Evolutionary conservation across 148 eudicot genomes (phyloP), one percentile per base, ranked within the genome.

Genomic region (Cornus florida): DNA sequence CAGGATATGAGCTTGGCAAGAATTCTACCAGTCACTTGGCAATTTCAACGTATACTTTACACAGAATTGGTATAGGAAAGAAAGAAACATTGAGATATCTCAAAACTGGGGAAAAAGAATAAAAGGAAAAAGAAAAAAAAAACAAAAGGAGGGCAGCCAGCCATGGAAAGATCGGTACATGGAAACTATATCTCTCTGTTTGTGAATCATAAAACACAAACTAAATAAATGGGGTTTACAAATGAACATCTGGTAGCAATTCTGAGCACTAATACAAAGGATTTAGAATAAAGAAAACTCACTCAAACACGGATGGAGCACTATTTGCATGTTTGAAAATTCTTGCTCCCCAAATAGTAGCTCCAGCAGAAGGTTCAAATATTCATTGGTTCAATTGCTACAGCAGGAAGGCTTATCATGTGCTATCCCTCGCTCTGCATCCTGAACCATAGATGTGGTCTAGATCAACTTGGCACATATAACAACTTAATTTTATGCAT

Each of bases 311-410:
- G 13, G 9, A 28, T 50, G 23, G 5, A 70, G 59, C 19, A 23
- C 22, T 20, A 32, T 41, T 3, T 65, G 38, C 70, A 75, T 13
- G 78, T 28, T 38, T 12, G 7, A 70, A 64, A 64, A 13, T 65
- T 65, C 69, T 75, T 35, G 67, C 31, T 60, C 8, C 19, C 17
- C 19, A 53, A 53, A 33, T 20, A 38, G 57, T 60, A 65, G 53
- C 70, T 59, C 70, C 19, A n/a, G 22, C 56, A 75, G 78, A 75
- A 64, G 12, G 38, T 75, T 70, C 70, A 75, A 64, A 39, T 38
- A 19, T 64, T 64, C 19, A 35, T 23, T 22, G 68, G 70, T 31
- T 22, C 78, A 43, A 16, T n/a, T 23, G 77, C 14, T 1, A 14
- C 70, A 10, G 57, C 24, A 7, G 10, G 39, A 65, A 41, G n/a